phyloP scores from a whole-genome alignment of 2,329 filamentous ascomycete genomes.

The Diaporthe batatas region DNA sequence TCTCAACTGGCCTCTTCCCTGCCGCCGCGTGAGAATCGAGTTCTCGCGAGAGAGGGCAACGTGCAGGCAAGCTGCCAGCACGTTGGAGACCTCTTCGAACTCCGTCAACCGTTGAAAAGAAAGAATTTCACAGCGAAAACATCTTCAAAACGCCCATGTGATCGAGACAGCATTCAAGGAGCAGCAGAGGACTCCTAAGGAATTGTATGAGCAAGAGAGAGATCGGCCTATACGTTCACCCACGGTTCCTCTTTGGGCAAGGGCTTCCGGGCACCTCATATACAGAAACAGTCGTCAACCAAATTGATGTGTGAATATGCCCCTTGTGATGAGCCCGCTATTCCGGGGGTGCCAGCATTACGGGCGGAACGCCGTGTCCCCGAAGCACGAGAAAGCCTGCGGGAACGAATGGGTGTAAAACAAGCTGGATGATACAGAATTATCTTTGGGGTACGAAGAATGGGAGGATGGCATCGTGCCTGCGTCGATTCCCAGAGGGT shows the following conservation, averaged over 20 bases:
- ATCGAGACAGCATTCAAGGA: no score
- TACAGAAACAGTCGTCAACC: neutral
- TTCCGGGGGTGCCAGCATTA: no score
- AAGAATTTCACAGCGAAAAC: neutral
- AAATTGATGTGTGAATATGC: neutral
- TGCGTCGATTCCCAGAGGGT: neutral
- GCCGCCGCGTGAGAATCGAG: neutral
- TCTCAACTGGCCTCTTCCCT: no score
- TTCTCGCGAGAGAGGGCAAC: neutral
- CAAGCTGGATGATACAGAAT: neutral
- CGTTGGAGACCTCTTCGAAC: no score
- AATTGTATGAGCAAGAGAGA: no score
- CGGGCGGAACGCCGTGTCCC: no score
- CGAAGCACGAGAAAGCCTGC: neutral
- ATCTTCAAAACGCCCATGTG: neutral
- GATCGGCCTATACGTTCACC: no score
- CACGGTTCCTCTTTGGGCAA: no score
- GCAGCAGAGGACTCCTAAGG: neutral
- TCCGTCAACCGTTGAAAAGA: no score
- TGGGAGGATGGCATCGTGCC: neutral
- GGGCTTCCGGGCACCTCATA: no score
- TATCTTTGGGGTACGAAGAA: neutral
- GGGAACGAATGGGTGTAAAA: neutral
- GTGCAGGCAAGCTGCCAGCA: neutral
- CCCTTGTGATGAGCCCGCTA: neutral